Conservation (phyloP, 1,284 basidiomycete species). For the Cerioporus squamosus region DNA sequence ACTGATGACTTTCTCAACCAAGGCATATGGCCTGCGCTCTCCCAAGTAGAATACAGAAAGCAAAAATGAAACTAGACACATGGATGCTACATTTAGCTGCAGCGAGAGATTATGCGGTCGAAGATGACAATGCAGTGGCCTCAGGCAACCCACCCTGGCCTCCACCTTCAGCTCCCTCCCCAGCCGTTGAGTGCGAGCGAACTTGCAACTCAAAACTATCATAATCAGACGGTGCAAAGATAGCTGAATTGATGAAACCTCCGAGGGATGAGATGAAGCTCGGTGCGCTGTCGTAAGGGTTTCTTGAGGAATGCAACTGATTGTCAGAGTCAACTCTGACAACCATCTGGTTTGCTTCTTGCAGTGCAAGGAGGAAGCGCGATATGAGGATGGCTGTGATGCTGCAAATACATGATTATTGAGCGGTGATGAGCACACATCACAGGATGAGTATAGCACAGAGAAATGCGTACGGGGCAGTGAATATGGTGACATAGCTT, state of each 20-base stretch:
- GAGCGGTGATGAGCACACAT: not conserved
- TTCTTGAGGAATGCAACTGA: not conserved
- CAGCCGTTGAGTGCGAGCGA: no score
- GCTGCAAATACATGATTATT: not conserved
- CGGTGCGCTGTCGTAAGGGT: not conserved
- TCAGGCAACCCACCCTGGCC: no score
- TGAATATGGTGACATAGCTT: not conserved
- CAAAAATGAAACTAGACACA: no score
- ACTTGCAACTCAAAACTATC: no score
- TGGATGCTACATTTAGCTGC: no score
- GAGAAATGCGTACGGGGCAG: not conserved
- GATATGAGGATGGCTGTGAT: not conserved
- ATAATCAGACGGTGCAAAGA: not conserved
- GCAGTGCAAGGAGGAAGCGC: not conserved
- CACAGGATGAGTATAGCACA: not conserved
- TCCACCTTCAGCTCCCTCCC: no score
- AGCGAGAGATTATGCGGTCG: no score
- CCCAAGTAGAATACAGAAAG: no score
- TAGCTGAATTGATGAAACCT: not conserved
- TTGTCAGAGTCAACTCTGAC: not conserved
- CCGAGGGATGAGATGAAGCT: conserved; percentile 30
- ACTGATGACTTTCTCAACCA: no score
- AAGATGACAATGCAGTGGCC: no score
- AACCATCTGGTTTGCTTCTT: not conserved
- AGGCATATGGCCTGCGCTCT: no score